phyloP scores from a whole-genome alignment of 352 stramenopile species.

The Aphanomyces astaci region DNA sequence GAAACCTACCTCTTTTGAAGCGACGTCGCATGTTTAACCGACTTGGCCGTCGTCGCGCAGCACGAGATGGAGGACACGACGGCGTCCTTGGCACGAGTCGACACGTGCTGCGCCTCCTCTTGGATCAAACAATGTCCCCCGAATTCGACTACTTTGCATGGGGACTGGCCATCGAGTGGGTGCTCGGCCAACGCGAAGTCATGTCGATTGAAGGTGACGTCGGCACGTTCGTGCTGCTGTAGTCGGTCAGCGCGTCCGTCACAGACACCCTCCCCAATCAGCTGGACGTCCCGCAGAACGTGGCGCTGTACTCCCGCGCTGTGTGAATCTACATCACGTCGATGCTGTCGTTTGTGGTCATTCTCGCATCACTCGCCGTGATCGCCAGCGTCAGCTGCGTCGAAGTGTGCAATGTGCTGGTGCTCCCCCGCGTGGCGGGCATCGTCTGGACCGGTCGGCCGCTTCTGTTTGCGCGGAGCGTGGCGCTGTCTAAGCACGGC shows the following conservation, averaged over 20 bases:
- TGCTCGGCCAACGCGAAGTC: constrained; percentile 2
- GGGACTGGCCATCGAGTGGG: neutral
- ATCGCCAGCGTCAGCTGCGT: neutral
- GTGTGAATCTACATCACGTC: neutral
- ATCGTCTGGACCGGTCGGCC: constrained; percentile 8
- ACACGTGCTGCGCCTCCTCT: neutral
- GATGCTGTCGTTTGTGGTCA: neutral
- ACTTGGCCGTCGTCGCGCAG: neutral
- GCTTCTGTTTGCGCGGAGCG: neutral
- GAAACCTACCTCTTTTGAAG: neutral
- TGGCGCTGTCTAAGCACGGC: constrained; percentile 3
- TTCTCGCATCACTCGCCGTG: neutral
- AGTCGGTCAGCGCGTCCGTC: neutral
- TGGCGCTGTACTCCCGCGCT: neutral
- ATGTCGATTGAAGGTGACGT: neutral
- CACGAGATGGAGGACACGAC: neutral
- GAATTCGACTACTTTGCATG: neutral
- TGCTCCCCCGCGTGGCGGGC: constrained; percentile 2
- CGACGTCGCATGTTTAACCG: neutral
- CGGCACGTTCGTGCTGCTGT: neutral
- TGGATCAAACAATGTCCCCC: neutral
- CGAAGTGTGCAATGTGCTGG: constrained; percentile 7
- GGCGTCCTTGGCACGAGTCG: neutral
- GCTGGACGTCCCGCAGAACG: neutral
- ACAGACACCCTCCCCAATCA: neutral